phyloP scores from a whole-genome alignment of 306 rosid genomes.

The Carpinus viminea region DNA sequence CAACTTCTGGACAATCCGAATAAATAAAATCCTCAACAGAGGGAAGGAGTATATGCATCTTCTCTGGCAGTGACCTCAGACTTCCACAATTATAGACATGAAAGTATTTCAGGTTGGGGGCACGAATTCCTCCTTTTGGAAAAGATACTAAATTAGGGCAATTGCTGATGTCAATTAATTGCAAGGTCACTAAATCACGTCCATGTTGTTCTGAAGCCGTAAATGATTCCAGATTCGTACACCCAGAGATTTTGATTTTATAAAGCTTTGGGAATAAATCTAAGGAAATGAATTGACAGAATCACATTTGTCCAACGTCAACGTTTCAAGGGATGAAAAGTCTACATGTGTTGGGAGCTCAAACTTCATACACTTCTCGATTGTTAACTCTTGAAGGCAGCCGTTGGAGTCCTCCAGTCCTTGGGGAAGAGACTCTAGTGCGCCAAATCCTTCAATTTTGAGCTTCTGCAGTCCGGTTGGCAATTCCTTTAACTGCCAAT shows the following conservation, averaged over 20 bases:
- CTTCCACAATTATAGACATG: rapidly evolving
- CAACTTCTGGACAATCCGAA: not conserved
- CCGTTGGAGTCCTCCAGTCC: not conserved
- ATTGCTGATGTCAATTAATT: not conserved
- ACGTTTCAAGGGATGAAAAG: not conserved
- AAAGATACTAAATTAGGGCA: not conserved
- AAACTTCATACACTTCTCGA: not conserved
- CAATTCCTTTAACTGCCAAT: too few relatives aligned
- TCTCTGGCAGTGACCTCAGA: not conserved
- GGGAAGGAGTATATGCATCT: not conserved
- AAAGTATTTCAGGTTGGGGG: not conserved
- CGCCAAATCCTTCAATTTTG: not conserved
- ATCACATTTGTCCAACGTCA: rapidly evolving
- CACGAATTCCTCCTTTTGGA: not conserved
- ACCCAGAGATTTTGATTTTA: rapidly evolving
- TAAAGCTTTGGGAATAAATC: not conserved
- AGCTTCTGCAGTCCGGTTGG: not conserved
- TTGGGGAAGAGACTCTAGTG: too few relatives aligned
- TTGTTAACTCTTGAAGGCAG: not conserved
- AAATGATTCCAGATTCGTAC: not conserved
- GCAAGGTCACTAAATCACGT: not conserved
- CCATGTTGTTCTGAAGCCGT: not conserved
- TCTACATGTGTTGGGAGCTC: not conserved
- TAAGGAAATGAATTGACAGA: not conserved
- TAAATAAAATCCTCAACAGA: not conserved